phyloP scores from a whole-genome alignment of 148 eudicot species.

The Vaccinium myrtillus region DNA sequence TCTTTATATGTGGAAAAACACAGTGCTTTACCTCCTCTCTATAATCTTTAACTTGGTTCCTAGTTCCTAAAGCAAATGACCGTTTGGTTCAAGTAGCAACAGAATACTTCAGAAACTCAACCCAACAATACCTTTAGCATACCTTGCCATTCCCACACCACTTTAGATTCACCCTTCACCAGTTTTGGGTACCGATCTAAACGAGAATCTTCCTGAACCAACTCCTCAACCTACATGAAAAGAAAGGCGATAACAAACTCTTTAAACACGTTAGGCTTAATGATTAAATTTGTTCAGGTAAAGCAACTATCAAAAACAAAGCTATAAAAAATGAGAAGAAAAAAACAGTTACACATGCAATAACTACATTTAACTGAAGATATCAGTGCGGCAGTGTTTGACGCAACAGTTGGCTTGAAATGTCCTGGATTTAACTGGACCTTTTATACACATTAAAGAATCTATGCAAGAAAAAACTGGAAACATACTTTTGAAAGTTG shows the following conservation, averaged over 20 bases:
- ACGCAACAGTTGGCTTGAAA: not conserved
- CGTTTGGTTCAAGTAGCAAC: not conserved
- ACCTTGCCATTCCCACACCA: constrained; percentile 99
- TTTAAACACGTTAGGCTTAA: not conserved
- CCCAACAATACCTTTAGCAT: constrained; percentile 12
- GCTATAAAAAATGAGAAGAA: not conserved
- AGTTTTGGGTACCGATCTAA: constrained; percentile 79
- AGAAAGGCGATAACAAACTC: not conserved
- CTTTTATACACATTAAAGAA: not conserved
- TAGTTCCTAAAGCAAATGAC: too few relatives aligned
- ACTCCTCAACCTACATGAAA: constrained; percentile 64
- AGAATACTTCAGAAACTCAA: constrained; percentile 2
- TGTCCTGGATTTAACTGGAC: not conserved
- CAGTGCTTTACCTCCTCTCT: too few relatives aligned
- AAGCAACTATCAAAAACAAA: not conserved
- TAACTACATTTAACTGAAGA: not conserved
- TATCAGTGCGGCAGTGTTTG: not conserved
- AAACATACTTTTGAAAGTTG: not conserved
- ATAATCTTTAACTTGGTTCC: too few relatives aligned
- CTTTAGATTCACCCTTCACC: constrained; percentile 93
- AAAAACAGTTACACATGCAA: not conserved
- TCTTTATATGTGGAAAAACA: not conserved
- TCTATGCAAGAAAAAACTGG: not conserved
- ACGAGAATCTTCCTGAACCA: constrained; percentile 89
- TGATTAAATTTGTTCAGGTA: not conserved